Conservation (phyloP, 495 filamentous ascomycete genomes). For the Mycothermus thermophilus region DNA sequence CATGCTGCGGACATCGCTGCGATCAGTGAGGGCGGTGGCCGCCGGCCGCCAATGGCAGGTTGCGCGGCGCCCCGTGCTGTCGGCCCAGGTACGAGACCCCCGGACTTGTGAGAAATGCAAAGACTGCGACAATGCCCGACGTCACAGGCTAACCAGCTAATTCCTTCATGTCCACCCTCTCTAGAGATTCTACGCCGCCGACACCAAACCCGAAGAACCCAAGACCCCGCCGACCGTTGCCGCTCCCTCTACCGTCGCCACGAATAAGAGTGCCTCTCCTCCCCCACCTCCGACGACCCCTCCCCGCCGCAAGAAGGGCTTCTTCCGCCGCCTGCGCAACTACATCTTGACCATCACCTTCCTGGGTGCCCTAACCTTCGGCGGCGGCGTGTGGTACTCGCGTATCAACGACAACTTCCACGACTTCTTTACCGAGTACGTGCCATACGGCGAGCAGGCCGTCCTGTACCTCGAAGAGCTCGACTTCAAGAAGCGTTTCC, state of each 20-base stretch:
- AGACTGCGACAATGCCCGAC: no score
- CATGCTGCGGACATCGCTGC: slow-evolving; percentile 57
- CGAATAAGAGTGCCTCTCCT: no score
- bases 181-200: slow-evolving; percentile 46
- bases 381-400: slow-evolving; percentile 79
- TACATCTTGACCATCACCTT: slow-evolving; percentile 60
- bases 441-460: slow-evolving; percentile 86
- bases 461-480: slow-evolving; percentile 96
- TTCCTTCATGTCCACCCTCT: neutral
- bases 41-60: slow-evolving; percentile 43
- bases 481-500: slow-evolving; percentile 85
- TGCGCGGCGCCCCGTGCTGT: slow-evolving; percentile 21
- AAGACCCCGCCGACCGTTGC: slow-evolving; percentile 39
- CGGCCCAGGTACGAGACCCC: slow-evolving; percentile 21
- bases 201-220: slow-evolving; percentile 38
- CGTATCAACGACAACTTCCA: slow-evolving; percentile 94
- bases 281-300: slow-evolving; percentile 32
- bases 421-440: slow-evolving; percentile 96
- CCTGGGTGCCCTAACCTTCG: slow-evolving; percentile 63
- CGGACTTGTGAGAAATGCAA: neutral
- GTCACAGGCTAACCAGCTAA: neutral
- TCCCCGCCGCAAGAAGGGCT: slow-evolving; percentile 51
- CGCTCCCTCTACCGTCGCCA: slow-evolving; percentile 34
- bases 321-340: slow-evolving; percentile 51
- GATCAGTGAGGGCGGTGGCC: slow-evolving; percentile 40